Evolutionary conservation across 1,139 yeast species (phyloP).

Genomic region (Yamadazyma buinensis): DNA sequence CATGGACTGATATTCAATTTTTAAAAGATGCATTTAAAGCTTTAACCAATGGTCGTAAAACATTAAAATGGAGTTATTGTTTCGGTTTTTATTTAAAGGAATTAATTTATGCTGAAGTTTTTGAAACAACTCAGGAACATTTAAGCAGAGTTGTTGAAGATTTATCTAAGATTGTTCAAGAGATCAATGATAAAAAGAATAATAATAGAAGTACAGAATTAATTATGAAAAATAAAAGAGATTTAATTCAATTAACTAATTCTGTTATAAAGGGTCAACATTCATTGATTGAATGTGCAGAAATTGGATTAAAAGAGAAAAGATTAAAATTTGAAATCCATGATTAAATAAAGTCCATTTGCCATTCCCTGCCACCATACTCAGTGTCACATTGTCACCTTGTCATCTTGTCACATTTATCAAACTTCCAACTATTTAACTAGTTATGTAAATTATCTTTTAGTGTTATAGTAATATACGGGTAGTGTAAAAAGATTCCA

Average conservation of each 20-base stretch:
- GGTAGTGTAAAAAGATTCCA: too few species aligned
- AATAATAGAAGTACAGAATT: conserved; percentile 22
- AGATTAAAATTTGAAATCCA: conserved; percentile 16
- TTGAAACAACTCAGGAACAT: conserved; percentile 73
- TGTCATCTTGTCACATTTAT: too few species aligned
- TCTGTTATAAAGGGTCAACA: conserved; percentile 44
- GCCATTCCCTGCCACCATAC: too few species aligned
- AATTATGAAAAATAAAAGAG: conserved; percentile 45
- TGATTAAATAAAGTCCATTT: too few species aligned
- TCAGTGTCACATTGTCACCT: too few species aligned
- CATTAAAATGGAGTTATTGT: conserved; percentile 90
- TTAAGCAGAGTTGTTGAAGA: conserved; percentile 75
- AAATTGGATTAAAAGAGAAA: conserved; percentile 32
- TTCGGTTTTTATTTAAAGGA: conserved; percentile 65
- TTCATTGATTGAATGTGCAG: conserved; percentile 51
- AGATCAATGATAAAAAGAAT: conserved; percentile 46
- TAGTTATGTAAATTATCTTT: too few species aligned
- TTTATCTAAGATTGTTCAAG: conserved; percentile 67
- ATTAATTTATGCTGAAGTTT: conserved; percentile 50
- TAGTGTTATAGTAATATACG: too few species aligned
- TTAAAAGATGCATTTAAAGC: conserved; percentile 67
- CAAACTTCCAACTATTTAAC: too few species aligned
- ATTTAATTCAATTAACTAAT: conserved; percentile 48
- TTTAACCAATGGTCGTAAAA: conserved; percentile 66
- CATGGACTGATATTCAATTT: conserved; percentile 91